phyloP scores from a whole-genome alignment of 345 rosid genomes.

The Erysimum cheiranthoides region DNA sequence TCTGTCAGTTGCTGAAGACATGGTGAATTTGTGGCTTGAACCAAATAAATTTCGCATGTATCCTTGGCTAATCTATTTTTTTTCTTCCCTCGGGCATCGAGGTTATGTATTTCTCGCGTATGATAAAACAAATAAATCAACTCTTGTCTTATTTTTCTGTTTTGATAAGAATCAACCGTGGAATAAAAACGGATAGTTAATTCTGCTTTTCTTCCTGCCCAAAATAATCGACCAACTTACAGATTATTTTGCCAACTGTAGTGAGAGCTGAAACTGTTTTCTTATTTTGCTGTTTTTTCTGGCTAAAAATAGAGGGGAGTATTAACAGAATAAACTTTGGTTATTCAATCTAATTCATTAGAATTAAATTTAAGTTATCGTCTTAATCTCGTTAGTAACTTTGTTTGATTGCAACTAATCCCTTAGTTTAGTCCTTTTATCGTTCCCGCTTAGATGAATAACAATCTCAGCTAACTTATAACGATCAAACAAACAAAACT shows the following conservation, averaged over 20 bases:
- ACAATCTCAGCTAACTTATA: neutral
- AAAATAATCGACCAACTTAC: neutral
- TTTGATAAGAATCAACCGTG: neutral
- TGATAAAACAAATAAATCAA: neutral
- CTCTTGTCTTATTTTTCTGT: neutral
- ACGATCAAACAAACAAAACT: slow-evolving; percentile 11
- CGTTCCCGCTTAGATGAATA: slow-evolving; percentile 7
- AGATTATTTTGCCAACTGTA: slow-evolving; percentile 11
- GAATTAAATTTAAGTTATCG: neutral
- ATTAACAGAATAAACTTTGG: neutral
- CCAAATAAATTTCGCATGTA: slow-evolving; percentile 1
- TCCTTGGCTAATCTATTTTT: neutral
- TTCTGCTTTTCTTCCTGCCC: neutral
- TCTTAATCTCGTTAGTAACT: slow-evolving; percentile 21
- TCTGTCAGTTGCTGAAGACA: slow-evolving; percentile 30
- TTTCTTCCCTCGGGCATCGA: neutral
- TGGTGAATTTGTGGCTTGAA: neutral
- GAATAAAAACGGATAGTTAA: neutral
- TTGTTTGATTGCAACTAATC: slow-evolving; percentile 15
- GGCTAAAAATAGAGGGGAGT: slow-evolving; percentile 18
- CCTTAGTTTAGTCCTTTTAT: slow-evolving; percentile 22
- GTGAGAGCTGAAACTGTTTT: slow-evolving; percentile 6
- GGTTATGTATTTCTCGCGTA: neutral
- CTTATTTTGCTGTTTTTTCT: neutral
- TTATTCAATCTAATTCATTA: neutral